Percentiles rank a stretch among this genome's conserved stretches.
These are phyloP conservation scores for Asterella californica DNA, from an alignment of 225 moss, liverwort and hornwort genomes.

Conservation along the genomic window DNA sequence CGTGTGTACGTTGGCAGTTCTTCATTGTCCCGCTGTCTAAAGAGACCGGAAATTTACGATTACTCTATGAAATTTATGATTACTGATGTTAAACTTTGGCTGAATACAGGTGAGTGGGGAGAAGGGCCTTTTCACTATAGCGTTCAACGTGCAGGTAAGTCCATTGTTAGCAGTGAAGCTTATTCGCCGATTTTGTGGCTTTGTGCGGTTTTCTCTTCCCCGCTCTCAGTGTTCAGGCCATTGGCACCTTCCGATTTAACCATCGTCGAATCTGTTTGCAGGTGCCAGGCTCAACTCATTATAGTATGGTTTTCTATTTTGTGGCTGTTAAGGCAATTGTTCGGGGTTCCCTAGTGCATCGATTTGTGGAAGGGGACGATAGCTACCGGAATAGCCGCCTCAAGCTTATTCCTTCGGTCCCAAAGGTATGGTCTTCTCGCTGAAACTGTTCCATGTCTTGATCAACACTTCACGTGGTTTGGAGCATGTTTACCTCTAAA, in stretches of 20 bases:
- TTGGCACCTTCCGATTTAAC: background rate
- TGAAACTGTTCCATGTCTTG: background rate
- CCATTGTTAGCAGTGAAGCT: background rate
- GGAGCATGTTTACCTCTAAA: background rate
- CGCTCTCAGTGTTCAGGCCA: background rate
- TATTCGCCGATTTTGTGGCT: background rate
- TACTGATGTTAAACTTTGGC: background rate
- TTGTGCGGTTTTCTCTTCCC: background rate
- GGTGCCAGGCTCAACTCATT: constrained; percentile 76
- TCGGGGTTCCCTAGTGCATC: constrained; percentile 60
- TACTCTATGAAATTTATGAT: too few species aligned
- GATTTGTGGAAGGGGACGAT: constrained; percentile 86
- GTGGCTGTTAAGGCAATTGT: constrained; percentile 59
- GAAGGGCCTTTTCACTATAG: constrained; percentile 66
- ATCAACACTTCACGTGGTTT: background rate
- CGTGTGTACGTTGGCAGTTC: too few species aligned
- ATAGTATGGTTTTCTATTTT: constrained; percentile 94
- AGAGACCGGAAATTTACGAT: too few species aligned
- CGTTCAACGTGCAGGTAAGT: constrained; percentile 82
- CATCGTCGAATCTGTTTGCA: constrained; percentile 25
- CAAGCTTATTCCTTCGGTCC: constrained; percentile 87
- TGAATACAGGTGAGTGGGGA: constrained; percentile 55
- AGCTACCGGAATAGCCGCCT: constrained; percentile 79
- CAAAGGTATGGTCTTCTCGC: constrained; percentile 48
- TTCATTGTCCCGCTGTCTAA: too few species aligned